A percentile compares a stretch with the other conserved stretches of the same genome.
Conservation (phyloP, 257 asterid genomes). For the Lithospermum erythrorhizon region DNA sequence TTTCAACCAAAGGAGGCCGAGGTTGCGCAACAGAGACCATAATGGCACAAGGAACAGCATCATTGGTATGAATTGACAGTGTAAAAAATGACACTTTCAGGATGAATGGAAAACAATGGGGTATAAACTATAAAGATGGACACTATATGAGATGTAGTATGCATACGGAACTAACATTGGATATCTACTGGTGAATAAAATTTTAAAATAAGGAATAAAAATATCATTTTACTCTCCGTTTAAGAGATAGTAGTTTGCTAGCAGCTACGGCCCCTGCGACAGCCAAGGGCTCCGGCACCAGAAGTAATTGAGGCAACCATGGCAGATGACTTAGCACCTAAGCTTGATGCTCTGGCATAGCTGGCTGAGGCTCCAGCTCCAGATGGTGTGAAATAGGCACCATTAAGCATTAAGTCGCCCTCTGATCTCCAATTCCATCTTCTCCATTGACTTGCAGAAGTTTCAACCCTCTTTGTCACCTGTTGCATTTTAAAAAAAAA, state of each 20-base stretch:
- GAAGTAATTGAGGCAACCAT: conserved; percentile 67
- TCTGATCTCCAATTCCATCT: conserved; percentile 95
- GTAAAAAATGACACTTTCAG: conserved; percentile 4
- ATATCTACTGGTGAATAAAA: background rate
- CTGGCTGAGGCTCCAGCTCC: conserved; percentile 91
- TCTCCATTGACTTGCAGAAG: conserved; percentile 49
- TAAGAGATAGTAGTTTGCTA: conserved; percentile 18
- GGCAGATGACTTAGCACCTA: conserved; percentile 87
- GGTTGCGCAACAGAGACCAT: conserved; percentile 49
- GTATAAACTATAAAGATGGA: conserved; percentile 9
- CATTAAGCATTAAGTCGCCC: conserved; percentile 81
- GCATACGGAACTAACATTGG: background rate
- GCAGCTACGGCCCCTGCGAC: conserved; percentile 67
- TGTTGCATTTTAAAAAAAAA: conserved; percentile 6
- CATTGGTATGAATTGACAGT: conserved; percentile 30
- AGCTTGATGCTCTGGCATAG: conserved; percentile 95
- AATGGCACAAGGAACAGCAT: conserved; percentile 2
- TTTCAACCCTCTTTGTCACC: conserved; percentile 86
- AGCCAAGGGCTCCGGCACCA: conserved; percentile 68
- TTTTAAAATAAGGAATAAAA: too few species aligned
- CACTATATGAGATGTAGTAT: background rate
- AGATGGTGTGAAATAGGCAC: conserved; percentile 83
- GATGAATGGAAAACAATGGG: conserved; percentile 24
- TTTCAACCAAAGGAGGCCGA: conserved; percentile 59
- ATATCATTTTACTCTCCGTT: too few species aligned